A percentile compares a stretch with the other conserved stretches of the same genome.
phyloP scores from a whole-genome alignment of 441 rosid species.

The Lepidium campestre region DNA sequence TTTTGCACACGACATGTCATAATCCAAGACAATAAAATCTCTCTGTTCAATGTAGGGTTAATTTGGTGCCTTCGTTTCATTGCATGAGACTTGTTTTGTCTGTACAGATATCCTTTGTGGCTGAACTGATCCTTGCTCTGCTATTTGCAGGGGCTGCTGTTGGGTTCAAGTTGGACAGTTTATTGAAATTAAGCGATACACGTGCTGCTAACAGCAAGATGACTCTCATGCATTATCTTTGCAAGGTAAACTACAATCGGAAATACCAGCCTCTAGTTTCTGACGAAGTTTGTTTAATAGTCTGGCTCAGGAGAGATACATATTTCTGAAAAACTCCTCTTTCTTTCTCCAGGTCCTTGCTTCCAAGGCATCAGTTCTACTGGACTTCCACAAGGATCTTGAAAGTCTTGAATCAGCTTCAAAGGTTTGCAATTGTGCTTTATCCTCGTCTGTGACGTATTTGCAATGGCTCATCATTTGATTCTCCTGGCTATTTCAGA shows the following conservation, averaged over 20 bases:
- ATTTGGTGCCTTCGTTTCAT: not conserved
- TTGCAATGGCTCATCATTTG: conserved; percentile 1
- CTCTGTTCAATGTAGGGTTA: conserved; percentile 1
- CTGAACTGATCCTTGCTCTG: conserved; percentile 6
- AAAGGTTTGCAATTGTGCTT: conserved; percentile 48
- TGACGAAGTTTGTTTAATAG: not conserved
- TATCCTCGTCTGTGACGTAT: not conserved
- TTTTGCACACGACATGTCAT: not conserved
- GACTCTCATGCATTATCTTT: conserved; percentile 98
- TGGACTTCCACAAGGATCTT: conserved; percentile 82
- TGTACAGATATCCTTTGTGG: conserved; percentile 7
- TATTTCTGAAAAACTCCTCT: conserved; percentile 17
- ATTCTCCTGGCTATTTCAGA: conserved; percentile 42
- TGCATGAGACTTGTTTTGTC: conserved; percentile 5
- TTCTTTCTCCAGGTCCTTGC: conserved; percentile 61
- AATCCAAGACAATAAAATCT: not conserved
- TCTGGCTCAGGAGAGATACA: not conserved
- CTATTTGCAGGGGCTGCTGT: conserved; percentile 79
- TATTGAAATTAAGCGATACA: conserved; percentile 84
- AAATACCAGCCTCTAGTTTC: not conserved
- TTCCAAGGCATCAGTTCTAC: conserved; percentile 59
- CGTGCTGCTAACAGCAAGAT: conserved; percentile 90
- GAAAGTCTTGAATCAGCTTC: conserved; percentile 78
- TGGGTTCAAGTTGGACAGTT: conserved; percentile 98
- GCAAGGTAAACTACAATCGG: conserved; percentile 52